phyloP scores from a whole-genome alignment of 352 stramenopile species.

The Globisporangium echinulatum region DNA sequence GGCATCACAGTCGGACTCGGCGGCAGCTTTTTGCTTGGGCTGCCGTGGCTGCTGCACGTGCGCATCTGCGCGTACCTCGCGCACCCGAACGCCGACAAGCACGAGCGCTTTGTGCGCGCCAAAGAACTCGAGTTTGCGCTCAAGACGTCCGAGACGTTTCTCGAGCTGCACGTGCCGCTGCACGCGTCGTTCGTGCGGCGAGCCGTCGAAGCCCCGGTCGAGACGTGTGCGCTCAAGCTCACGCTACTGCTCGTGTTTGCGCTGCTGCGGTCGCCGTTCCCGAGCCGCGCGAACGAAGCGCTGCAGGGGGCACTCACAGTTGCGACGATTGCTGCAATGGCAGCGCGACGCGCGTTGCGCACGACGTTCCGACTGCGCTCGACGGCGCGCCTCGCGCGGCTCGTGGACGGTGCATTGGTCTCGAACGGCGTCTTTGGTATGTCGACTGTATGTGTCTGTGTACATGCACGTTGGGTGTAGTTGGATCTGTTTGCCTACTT shows the following conservation, averaged over 20 bases:
- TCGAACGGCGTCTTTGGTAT: conserved; percentile 46
- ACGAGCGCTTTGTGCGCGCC: conserved; percentile 40
- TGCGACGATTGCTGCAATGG: conserved; percentile 16
- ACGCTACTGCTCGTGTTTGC: conserved; percentile 42
- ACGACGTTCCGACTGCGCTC: conserved; percentile 29
- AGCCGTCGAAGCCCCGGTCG: conserved; percentile 23
- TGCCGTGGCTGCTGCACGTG: conserved; percentile 31
- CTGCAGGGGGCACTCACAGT: conserved; percentile 46
- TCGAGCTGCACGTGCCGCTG: conserved; percentile 50
- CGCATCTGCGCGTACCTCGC: conserved; percentile 28
- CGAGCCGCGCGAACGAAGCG: conserved; percentile 34
- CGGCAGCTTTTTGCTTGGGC: conserved; percentile 35
- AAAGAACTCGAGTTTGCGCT: conserved; percentile 59
- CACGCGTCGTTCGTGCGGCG: conserved; percentile 39
- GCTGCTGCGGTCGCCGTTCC: conserved; percentile 33
- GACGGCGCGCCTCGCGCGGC: conserved; percentile 25
- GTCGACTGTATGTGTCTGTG: neutral
- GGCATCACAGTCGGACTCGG: conserved; percentile 28
- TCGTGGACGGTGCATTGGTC: conserved; percentile 35
- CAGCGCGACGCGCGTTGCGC: conserved; percentile 17
- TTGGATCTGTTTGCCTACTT: neutral
- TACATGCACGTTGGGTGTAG: no score
- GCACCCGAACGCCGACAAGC: conserved; percentile 19
- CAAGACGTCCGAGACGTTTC: conserved; percentile 43
- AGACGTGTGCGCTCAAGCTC: conserved; percentile 43